Conservation (phyloP, 2,329 filamentous ascomycete genomes). For the Fusarium sp. region DNA sequence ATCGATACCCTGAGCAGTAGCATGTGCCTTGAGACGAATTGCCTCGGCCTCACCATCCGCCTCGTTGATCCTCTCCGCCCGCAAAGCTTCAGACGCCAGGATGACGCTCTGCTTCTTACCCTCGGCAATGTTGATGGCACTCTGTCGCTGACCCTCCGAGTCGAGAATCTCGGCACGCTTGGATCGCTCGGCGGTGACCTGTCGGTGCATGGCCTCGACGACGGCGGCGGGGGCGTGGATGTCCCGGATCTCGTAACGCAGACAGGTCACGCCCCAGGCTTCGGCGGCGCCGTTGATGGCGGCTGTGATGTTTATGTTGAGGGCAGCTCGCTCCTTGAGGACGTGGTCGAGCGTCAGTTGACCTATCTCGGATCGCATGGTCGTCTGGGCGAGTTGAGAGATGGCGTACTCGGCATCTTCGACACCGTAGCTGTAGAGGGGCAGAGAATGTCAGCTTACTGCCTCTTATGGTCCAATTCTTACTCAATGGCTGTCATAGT, state of each 20-base stretch:
- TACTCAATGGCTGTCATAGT: background rate
- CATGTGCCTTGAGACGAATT: conserved; percentile 82
- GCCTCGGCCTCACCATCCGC: conserved; percentile 94
- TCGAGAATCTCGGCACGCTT: conserved; percentile 98
- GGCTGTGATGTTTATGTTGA: conserved; percentile 98
- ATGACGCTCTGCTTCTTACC: conserved; percentile 97
- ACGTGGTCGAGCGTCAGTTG: conserved; percentile 97
- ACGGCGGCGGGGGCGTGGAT: conserved; percentile 95
- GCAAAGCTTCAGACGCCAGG: conserved; percentile 89
- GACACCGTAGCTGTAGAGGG: conserved; percentile 80
- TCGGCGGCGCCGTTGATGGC: conserved; percentile 98
- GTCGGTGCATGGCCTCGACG: conserved; percentile 96
- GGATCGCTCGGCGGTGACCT: conserved; percentile 95
- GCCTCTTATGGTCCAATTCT: background rate
- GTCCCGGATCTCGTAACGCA: conserved; percentile 97
- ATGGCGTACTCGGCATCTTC: conserved; percentile 99
- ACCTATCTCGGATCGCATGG: conserved; percentile 98
- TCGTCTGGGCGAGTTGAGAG: conserved; percentile 95
- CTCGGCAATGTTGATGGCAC: conserved; percentile 98
- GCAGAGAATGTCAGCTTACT: conserved; percentile 13
- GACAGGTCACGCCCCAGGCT: conserved; percentile 94
- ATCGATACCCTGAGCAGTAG: conserved; percentile 88
- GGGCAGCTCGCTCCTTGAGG: conserved; percentile 91
- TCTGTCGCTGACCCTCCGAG: conserved; percentile 95
- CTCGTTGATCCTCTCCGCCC: conserved; percentile 90